phyloP scores from a whole-genome alignment of 208 protist genomes.

The Leishmania major region DNA sequence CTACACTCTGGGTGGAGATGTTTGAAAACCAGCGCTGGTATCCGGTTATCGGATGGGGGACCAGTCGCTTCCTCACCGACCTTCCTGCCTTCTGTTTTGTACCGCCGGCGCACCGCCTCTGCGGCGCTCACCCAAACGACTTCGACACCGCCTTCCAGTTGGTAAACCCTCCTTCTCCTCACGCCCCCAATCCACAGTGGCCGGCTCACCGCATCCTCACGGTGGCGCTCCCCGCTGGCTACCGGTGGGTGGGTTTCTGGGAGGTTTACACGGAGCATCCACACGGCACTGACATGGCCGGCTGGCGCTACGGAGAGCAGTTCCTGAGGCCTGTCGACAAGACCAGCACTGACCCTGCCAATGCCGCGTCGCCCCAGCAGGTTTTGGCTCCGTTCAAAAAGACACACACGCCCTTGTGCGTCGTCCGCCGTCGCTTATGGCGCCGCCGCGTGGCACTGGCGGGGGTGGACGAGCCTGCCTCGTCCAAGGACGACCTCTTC shows the following conservation, averaged over 20 bases:
- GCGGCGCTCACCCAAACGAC: conserved; percentile 22
- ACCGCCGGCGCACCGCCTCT: conserved; percentile 13
- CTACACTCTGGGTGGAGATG: conserved; percentile 45
- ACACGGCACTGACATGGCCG: conserved; percentile 39
- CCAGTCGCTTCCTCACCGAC: conserved; percentile 48
- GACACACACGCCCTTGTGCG: conserved; percentile 43
- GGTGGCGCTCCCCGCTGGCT: conserved; percentile 35
- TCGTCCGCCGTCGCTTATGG: conserved; percentile 55
- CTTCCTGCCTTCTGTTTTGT: conserved; percentile 50
- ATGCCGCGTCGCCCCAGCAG: neutral
- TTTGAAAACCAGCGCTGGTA: conserved; percentile 75
- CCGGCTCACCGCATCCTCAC: conserved; percentile 17
- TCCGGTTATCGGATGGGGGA: conserved; percentile 62
- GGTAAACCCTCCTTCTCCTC: neutral
- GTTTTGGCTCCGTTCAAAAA: conserved; percentile 43
- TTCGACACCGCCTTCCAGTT: conserved; percentile 26
- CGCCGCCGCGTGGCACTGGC: conserved; percentile 41
- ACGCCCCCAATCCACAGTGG: conserved; percentile 17
- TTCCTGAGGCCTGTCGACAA: conserved; percentile 24
- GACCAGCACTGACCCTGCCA: neutral
- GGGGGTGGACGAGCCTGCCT: neutral
- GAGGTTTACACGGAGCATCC: conserved; percentile 43
- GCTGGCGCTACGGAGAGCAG: conserved; percentile 57
- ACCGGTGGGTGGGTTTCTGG: conserved; percentile 61
- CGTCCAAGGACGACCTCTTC: conserved; percentile 13